Evolutionary conservation across 441 rosid genomes (phyloP).

Genomic region (Erodium moschatum): DNA sequence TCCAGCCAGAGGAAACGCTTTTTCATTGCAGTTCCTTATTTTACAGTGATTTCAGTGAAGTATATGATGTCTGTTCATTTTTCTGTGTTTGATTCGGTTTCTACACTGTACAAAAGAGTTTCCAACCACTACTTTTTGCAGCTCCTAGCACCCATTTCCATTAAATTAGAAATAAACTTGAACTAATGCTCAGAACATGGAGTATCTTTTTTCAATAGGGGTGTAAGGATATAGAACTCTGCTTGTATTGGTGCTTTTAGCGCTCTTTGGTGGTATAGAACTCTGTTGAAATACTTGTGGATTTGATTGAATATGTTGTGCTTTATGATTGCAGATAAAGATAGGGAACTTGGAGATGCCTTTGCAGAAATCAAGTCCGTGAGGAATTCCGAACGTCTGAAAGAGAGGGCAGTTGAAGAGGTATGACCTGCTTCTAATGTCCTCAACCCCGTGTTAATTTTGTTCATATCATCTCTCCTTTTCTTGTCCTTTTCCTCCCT

Average conservation of each 20-base stretch:
- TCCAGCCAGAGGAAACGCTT: too few species aligned
- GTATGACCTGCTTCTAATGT: constrained; percentile 5
- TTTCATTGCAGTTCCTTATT: too few species aligned
- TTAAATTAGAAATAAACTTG: too few species aligned
- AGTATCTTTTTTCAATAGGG: not conserved
- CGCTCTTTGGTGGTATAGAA: not conserved
- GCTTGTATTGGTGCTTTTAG: not conserved
- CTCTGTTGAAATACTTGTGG: not conserved
- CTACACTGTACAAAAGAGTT: too few species aligned
- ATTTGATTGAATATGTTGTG: constrained; percentile 1
- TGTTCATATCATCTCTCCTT: too few species aligned
- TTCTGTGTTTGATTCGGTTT: too few species aligned
- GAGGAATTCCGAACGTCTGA: constrained; percentile 26
- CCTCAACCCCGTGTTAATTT: too few species aligned
- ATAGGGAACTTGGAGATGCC: constrained; percentile 28
- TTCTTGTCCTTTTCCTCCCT: too few species aligned
- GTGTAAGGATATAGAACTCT: not conserved
- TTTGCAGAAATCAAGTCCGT: constrained; percentile 24
- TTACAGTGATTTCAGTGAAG: too few species aligned
- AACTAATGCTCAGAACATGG: not conserved
- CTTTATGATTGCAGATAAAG: constrained; percentile 22
- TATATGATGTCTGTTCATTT: too few species aligned
- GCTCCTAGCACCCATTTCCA: too few species aligned
- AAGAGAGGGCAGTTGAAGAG: constrained; percentile 30
- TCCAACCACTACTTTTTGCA: too few species aligned